phyloP scores from a whole-genome alignment of 768 basidiomycete genomes.

The Sporobolomyces pararoseus region DNA sequence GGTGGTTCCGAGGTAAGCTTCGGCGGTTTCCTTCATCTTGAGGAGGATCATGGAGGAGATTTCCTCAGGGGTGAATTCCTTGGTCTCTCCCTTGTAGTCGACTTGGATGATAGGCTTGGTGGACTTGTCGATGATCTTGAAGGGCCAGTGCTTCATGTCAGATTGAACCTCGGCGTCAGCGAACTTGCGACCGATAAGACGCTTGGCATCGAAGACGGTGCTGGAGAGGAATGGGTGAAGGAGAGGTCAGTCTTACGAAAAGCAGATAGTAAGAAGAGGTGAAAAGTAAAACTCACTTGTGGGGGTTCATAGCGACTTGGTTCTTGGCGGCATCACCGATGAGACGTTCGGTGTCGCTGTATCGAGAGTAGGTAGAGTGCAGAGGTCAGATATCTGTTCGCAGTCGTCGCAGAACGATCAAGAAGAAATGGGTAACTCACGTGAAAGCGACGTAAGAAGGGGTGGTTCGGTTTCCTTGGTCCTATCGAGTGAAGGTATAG shows the following conservation, averaged over 20 bases:
- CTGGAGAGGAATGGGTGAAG: constrained; percentile 38
- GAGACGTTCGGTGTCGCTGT: constrained; percentile 69
- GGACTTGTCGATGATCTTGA: constrained; percentile 52
- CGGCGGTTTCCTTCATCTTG: constrained; percentile 70
- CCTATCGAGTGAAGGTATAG: constrained; percentile 26
- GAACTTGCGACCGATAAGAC: constrained; percentile 91
- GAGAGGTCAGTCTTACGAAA: not conserved
- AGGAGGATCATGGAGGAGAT: constrained; percentile 63
- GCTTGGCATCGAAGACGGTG: constrained; percentile 96
- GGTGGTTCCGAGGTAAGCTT: constrained; percentile 63
- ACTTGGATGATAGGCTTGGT: constrained; percentile 59
- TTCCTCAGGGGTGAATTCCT: constrained; percentile 60
- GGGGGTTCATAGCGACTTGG: constrained; percentile 96
- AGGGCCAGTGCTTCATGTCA: constrained; percentile 55
- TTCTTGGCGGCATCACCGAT: constrained; percentile 99
- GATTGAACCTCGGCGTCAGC: constrained; percentile 55
- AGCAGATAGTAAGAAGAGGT: not conserved
- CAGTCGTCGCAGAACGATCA: not conserved
- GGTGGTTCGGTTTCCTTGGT: constrained; percentile 55
- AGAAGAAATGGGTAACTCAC: not conserved
- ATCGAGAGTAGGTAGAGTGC: not conserved
- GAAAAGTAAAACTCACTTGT: constrained; percentile 61
- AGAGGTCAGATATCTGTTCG: not conserved
- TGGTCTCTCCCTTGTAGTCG: constrained; percentile 61
- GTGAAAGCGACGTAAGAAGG: constrained; percentile 56